Percentiles rank a stretch among this genome's conserved stretches.
phyloP scores from a whole-genome alignment of 495 filamentous ascomycete genomes.

The Lasiosphaeria hispida region DNA sequence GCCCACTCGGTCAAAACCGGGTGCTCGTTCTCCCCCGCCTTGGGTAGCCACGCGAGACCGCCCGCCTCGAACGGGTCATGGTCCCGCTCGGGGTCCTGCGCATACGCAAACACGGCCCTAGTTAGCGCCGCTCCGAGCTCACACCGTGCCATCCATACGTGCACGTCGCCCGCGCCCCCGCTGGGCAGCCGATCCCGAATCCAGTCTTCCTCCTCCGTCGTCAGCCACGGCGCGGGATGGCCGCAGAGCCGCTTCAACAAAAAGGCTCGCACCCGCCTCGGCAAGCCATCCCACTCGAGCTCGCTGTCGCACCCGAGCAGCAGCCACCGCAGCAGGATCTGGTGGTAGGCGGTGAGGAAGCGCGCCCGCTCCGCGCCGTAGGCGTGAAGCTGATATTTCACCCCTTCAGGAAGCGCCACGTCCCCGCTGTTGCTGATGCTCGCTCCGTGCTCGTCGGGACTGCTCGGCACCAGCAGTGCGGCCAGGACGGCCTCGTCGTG shows the following conservation, averaged over 20 bases:
- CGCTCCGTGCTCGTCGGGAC: not conserved
- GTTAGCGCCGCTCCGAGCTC: not conserved
- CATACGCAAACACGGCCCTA: not conserved
- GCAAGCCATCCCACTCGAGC: slow-evolving; percentile 3
- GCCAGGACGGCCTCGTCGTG: not conserved
- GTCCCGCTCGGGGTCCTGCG: not conserved
- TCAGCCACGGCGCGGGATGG: not conserved
- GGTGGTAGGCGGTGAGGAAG: not conserved
- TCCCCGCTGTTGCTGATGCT: not conserved
- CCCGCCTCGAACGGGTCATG: not conserved
- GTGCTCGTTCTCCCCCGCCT: not conserved
- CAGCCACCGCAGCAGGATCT: slow-evolving; percentile 2
- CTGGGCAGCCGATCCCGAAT: not conserved
- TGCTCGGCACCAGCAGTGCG: not conserved
- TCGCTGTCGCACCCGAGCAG: slow-evolving; percentile 4
- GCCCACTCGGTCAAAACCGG: slow-evolving; percentile 20
- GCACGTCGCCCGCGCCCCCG: not conserved
- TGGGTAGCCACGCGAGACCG: not conserved
- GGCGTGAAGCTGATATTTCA: slow-evolving; percentile 4
- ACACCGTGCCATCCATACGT: slow-evolving; percentile 4
- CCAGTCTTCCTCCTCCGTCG: not conserved
- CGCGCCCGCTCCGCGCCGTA: not conserved
- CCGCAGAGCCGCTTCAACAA: not conserved
- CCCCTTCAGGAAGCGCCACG: not conserved
- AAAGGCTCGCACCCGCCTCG: not conserved